phyloP scores from a whole-genome alignment of 176 grass and related monocot genomes.

The maize (Zea mays) region Zm-B73-REFERENCE-NAM-5.0 NC_050097.1:225964001-225964500 shows the following conservation, averaged over 20 bases:
- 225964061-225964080: constrained; percentile 64
- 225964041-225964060: constrained; percentile 79
- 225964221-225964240: constrained; percentile 68
- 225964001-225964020: constrained; percentile 39
- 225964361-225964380: background rate
- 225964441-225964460: constrained; percentile 50
- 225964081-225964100: constrained; percentile 71
- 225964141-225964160: constrained; percentile 24
- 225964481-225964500: constrained; percentile 83
- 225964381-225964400: background rate
- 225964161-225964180: constrained; percentile 29
- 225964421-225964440: constrained; percentile 27
- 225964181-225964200: constrained; percentile 38
- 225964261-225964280: constrained; percentile 50
- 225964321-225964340: constrained; percentile 80
- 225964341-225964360: background rate
- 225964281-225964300: constrained; percentile 80
- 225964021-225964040: constrained; percentile 62
- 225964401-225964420: constrained; percentile 25
- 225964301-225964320: constrained; percentile 87
- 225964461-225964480: constrained; percentile 86
- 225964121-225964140: constrained; percentile 15
- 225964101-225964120: constrained; percentile 27
- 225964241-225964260: constrained; percentile 65
- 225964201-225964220: constrained; percentile 52